Base-by-base conservation (phyloP, 225 moss, liverwort and hornwort genomes). In the Physcomitrellopsis africana region DNA sequence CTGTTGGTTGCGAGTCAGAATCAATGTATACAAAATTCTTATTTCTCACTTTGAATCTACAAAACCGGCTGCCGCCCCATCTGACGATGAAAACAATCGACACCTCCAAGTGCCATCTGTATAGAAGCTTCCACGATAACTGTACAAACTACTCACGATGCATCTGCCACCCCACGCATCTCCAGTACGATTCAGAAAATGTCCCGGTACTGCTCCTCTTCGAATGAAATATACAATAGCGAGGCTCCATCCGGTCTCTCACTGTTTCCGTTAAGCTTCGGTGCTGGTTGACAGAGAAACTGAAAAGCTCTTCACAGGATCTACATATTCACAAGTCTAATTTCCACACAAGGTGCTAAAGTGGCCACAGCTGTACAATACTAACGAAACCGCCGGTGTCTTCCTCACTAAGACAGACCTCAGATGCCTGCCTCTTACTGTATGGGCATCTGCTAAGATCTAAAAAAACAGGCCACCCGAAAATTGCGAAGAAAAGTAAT, bases 21-120 rank as follows among this genome's bases (percentile, higher is more conserved):
- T 74, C 75, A 84, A 81, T 81, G 84, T 84, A 74, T 82, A 87
- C 84, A 87, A 80, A 79, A 58, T 82, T 82, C 41, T 82, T 86
- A 81, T 84, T 82, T 80, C 78, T 84, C 83, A 83, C 84, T 61
- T 76, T 80, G 79, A 81, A 84, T 87, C 84, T 87, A 87, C 87
- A 87, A 84, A 87, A 87, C 79, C 84, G 76, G 84, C 76, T 74
- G 80, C 87, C 87, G 84, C 87, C 79, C 79, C 84, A 87, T 77
- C 84, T 77, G 79, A 24, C 70, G 75, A 82, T 87, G 82, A 75
- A 82, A 87, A 87, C 87, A 87, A 84, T 84, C 81, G 84, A 79
- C 84, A 87, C 84, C 87, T 49, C 72, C 44, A 83, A 79, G 87
- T 84, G 84, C 84, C 84, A 57, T 78, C 76, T 87, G 81, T 84